phyloP scores from a whole-genome alignment of 2,329 filamentous ascomycete species.

The Achaetomium macrosporum region DNA sequence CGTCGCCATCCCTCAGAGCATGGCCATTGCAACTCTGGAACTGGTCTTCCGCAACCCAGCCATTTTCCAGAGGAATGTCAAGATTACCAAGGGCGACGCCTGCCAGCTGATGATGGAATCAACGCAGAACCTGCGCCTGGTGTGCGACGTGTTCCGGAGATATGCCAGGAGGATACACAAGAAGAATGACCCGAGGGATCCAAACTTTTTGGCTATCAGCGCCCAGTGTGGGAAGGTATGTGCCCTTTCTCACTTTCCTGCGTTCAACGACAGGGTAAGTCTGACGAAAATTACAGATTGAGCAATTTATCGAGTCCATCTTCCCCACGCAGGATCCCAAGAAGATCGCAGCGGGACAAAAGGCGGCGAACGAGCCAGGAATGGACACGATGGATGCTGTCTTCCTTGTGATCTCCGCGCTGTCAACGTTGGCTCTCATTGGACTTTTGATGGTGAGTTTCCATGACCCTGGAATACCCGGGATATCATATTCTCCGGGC shows the following conservation, averaged over 20 bases:
- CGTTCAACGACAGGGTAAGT: neutral
- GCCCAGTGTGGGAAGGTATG: constrained; percentile 76
- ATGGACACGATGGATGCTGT: constrained; percentile 55
- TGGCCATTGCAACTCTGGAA: constrained; percentile 95
- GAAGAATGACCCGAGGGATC: constrained; percentile 92
- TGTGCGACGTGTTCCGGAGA: constrained; percentile 74
- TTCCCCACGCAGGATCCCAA: constrained; percentile 80
- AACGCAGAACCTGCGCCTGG: constrained; percentile 77
- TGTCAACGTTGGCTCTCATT: constrained; percentile 64
- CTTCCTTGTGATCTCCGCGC: constrained; percentile 60
- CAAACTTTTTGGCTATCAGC: constrained; percentile 88
- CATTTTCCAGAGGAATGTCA: constrained; percentile 82
- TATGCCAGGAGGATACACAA: constrained; percentile 78
- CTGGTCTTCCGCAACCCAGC: constrained; percentile 85
- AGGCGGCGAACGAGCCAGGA: constrained; percentile 34
- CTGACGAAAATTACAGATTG: constrained; percentile 53
- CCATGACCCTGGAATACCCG: neutral
- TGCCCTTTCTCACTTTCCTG: neutral
- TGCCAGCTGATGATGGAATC: constrained; percentile 89
- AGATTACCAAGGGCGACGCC: constrained; percentile 93
- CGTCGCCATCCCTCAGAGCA: constrained; percentile 89
- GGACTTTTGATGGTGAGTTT: constrained; percentile 71
- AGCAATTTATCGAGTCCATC: constrained; percentile 90
- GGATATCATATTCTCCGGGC: constrained; percentile 9
- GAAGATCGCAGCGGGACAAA: constrained; percentile 39